A percentile compares a stretch with the other conserved stretches of the same genome.
Conservation (phyloP, 164 flowering plant species). For the Hamamelis virginiana region DNA sequence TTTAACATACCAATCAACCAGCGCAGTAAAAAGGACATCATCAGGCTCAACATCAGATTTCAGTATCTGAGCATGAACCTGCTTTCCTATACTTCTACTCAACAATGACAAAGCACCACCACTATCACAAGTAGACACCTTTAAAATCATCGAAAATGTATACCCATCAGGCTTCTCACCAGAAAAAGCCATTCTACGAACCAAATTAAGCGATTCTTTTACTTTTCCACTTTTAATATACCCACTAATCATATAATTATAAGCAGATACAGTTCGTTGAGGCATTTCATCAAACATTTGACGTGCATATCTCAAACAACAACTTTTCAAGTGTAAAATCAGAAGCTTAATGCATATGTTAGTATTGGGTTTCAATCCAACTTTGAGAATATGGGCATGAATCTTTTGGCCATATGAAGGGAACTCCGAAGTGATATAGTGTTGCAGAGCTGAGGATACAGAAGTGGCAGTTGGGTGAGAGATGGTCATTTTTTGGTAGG, state of each 20-base stretch:
- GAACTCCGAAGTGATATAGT: slow-evolving; percentile 55
- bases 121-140: slow-evolving; percentile 47
- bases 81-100: slow-evolving; percentile 32
- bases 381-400: slow-evolving; percentile 65
- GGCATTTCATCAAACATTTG: slow-evolving; percentile 71
- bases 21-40: slow-evolving; percentile 65
- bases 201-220: slow-evolving; percentile 43
- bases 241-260: slow-evolving; percentile 75
- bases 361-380: slow-evolving; percentile 58
- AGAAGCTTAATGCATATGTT: slow-evolving; percentile 77
- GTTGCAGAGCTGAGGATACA: slow-evolving; percentile 60
- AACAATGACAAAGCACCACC: slow-evolving; percentile 16
- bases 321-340: slow-evolving; percentile 52
- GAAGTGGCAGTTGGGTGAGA: slow-evolving; percentile 23
- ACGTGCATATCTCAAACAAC: slow-evolving; percentile 51
- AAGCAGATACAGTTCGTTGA: slow-evolving; percentile 61
- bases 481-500: slow-evolving; percentile 9
- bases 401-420: slow-evolving; percentile 70
- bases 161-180: slow-evolving; percentile 69
- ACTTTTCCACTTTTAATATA: slow-evolving; percentile 50
- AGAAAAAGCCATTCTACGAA: slow-evolving; percentile 35
- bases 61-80: slow-evolving; percentile 67
- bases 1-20: slow-evolving; percentile 76
- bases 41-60: slow-evolving; percentile 51
- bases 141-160: slow-evolving; percentile 76